Base-by-base conservation (phyloP, 2,329 filamentous ascomycete species). In the Pseudopyricularia javanii region DNA sequence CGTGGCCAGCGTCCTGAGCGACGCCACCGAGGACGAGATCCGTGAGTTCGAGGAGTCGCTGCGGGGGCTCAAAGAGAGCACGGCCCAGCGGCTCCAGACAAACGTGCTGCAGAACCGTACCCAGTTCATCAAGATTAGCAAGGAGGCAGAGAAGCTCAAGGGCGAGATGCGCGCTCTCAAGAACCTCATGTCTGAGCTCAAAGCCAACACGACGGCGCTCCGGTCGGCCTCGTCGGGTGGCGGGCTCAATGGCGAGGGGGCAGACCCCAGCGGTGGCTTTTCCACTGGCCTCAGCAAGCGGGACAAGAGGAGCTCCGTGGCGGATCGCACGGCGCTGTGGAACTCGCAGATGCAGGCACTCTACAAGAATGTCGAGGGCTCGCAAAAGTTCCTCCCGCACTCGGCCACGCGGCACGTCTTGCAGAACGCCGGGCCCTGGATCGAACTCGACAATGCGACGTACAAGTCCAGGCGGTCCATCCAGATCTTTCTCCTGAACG, bases 51-150 rank as follows among this genome's bases (percentile, higher is more conserved):
- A 95, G 64, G 75, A 79, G 50, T 82, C 83, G 22, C 73, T 96
- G 45, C 82, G 83, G 58, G 85, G 85, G 60, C 75, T 93, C 54
- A 91, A 91, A 68, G 78, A 79, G 58, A 81, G 87, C 53, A 90
- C 89, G 8, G 85, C 86, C 5, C 78, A 82, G 49, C 91, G 97
- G 60, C 75, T 98, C 22, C 91, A 97, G 68, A 88, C 94, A 64
- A 97, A 91, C 68, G 86, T 98, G 50, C 91, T 95, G 69, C 91
- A 96, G 67, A 98, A 98, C 68, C 83, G 93, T 49, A 95, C 89
- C 0, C 93, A 97, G 63, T 98, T 98, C 64, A 97, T 98, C 74
- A 95, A 95, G 69, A 97, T 98, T 68, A 96, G 91, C 66, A 96
- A 97, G 69, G 93, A 98, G 71, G 93, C 94, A 2, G 93, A 98